A percentile compares a stretch with the other conserved stretches of the same genome.
Evolutionary conservation across 371 early-diverging fungal species (phyloP).

Genomic region (Mortierella sp.): DNA sequence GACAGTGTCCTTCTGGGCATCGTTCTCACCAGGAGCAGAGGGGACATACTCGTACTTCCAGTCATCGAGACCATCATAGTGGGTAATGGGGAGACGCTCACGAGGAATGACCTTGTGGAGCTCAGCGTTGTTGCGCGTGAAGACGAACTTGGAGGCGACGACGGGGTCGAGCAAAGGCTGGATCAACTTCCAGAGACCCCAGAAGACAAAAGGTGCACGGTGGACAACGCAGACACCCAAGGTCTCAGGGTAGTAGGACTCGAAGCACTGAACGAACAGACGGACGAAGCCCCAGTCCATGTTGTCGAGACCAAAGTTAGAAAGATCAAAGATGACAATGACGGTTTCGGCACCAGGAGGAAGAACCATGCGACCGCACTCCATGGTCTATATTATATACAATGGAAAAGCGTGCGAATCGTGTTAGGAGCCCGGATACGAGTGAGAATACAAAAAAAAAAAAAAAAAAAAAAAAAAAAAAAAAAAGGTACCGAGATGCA

Average conservation of each 20-base stretch:
- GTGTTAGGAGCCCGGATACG: no score
- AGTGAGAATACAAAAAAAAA: no score
- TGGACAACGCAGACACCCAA: slow-evolving; percentile 84
- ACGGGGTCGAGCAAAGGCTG: slow-evolving; percentile 90
- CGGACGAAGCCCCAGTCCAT: slow-evolving; percentile 88
- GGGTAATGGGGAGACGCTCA: slow-evolving; percentile 50
- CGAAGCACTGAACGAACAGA: slow-evolving; percentile 82
- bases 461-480: no score
- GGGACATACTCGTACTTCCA: slow-evolving; percentile 50
- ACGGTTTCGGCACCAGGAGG: slow-evolving; percentile 77
- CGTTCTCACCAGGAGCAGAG: slow-evolving; percentile 33
- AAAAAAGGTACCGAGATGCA: no score
- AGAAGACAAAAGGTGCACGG: slow-evolving; percentile 90
- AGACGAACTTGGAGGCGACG: slow-evolving; percentile 87
- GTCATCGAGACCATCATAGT: slow-evolving; percentile 52
- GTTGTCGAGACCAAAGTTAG: slow-evolving; percentile 82
- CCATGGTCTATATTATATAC: slow-evolving; percentile 64
- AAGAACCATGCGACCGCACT: slow-evolving; percentile 81
- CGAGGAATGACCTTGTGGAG: slow-evolving; percentile 58
- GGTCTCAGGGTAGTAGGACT: slow-evolving; percentile 93
- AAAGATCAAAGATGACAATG: slow-evolving; percentile 85
- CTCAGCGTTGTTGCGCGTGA: slow-evolving; percentile 71
- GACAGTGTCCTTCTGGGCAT: slow-evolving; percentile 30
- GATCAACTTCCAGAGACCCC: slow-evolving; percentile 85
- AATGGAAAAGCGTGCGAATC: no score